Percentiles rank a stretch among this genome's conserved stretches.
These are phyloP conservation scores for Ganoderma meredithae DNA, from an alignment of 1,284 basidiomycete genomes.

Conservation along the genomic window DNA sequence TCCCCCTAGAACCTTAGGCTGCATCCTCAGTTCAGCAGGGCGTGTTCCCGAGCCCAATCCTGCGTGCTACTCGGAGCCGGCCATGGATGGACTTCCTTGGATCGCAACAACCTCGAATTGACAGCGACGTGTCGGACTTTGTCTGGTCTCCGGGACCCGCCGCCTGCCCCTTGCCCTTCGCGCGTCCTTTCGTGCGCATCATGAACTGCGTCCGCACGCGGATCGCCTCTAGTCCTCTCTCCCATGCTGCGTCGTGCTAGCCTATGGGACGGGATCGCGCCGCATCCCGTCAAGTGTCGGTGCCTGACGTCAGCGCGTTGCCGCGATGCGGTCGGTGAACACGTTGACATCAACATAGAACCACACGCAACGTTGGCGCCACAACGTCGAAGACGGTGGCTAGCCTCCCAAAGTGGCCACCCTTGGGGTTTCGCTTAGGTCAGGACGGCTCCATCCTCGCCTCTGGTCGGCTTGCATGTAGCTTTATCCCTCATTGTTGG, in stretches of 20 bases:
- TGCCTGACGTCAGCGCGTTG: background rate
- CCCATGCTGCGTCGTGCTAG: background rate
- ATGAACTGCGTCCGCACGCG: background rate
- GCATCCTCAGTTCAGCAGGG: background rate
- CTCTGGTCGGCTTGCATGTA: background rate
- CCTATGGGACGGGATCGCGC: background rate
- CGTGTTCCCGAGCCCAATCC: background rate
- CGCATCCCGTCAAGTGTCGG: background rate
- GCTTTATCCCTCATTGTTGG: background rate
- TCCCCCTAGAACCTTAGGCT: background rate
- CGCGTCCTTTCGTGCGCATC: background rate
- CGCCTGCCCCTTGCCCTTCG: background rate
- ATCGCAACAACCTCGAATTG: background rate
- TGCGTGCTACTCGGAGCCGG: background rate
- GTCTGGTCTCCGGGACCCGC: background rate
- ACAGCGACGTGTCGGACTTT: background rate
- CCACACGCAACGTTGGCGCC: conserved; percentile 3
- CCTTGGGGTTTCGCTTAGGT: background rate
- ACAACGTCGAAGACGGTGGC: background rate
- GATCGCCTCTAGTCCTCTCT: conserved; percentile 3
- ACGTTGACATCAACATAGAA: background rate
- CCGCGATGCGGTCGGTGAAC: conserved; percentile 9
- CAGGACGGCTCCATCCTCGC: background rate
- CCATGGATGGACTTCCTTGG: background rate
- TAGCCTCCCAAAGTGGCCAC: background rate